Evolutionary conservation across 2,329 filamentous ascomycete genomes (phyloP).

Genomic region (Venturia oleaginea): DNA sequence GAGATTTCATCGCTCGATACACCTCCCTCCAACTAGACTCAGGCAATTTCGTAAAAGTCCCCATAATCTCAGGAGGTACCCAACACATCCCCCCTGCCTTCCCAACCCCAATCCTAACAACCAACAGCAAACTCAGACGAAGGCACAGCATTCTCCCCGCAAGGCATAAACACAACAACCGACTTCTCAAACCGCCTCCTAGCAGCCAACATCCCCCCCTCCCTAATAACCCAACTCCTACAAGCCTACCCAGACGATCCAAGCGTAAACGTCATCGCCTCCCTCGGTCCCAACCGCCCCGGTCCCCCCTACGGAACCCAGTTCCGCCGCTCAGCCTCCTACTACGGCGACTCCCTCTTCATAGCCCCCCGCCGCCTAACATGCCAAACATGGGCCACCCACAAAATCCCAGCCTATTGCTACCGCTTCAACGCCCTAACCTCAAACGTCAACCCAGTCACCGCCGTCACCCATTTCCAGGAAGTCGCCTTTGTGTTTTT

Average conservation of each 20-base stretch:
- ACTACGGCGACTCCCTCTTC: slow-evolving; percentile 45
- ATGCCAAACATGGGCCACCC: slow-evolving; percentile 42
- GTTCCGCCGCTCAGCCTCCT: slow-evolving; percentile 46
- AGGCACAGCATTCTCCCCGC: slow-evolving; percentile 47
- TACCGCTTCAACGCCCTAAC: slow-evolving; percentile 54
- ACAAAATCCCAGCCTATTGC: slow-evolving; percentile 45
- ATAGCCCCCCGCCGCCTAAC: slow-evolving; percentile 47
- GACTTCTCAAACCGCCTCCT: neutral
- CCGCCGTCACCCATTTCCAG: slow-evolving; percentile 46
- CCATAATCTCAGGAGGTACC: slow-evolving; percentile 46
- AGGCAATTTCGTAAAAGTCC: slow-evolving; percentile 55
- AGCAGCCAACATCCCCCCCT: neutral
- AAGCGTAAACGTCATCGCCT: slow-evolving; percentile 3
- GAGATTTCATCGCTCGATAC: slow-evolving; percentile 46
- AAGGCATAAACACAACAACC: slow-evolving; percentile 43
- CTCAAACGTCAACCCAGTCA: slow-evolving; percentile 32
- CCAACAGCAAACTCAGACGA: slow-evolving; percentile 52
- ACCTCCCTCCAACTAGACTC: slow-evolving; percentile 45
- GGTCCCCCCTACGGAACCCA: slow-evolving; percentile 25
- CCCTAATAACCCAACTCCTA: slow-evolving; percentile 8
- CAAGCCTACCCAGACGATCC: slow-evolving; percentile 13
- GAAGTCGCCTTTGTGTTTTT: slow-evolving; percentile 41
- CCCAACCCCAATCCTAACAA: neutral
- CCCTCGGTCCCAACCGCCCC: neutral
- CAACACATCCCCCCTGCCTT: neutral